Evolutionary conservation across 139 green algal species (phyloP).

Genomic region (Tetratostichococcus sp.): DNA sequence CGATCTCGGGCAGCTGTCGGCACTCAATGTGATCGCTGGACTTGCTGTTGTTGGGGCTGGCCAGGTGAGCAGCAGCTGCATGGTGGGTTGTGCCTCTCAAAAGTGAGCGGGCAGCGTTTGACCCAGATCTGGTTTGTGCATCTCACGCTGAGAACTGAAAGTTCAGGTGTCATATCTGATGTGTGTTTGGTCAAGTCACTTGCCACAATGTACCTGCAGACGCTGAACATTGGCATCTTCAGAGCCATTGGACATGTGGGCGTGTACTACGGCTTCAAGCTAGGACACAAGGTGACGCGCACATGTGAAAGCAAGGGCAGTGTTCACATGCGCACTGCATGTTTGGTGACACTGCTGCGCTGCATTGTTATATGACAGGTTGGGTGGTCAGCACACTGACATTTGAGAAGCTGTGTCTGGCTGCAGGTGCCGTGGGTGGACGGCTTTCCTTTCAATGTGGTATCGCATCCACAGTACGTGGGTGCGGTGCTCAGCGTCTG

Average conservation of each 20-base stretch:
- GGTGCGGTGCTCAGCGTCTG: constrained; percentile 61
- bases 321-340: too few relatives aligned
- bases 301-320: too few relatives aligned
- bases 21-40: neutral
- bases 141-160: too few relatives aligned
- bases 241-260: constrained; percentile 60
- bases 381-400: too few relatives aligned
- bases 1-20: constrained; percentile 1
- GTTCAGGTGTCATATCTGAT: too few relatives aligned
- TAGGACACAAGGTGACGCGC: constrained; percentile 59
- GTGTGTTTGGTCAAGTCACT: neutral
- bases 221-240: constrained; percentile 73
- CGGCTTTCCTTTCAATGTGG: constrained; percentile 74
- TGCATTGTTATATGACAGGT: constrained; percentile 22
- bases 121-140: too few relatives aligned
- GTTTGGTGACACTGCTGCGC: neutral
- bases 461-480: constrained; percentile 79
- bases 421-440: constrained; percentile 61
- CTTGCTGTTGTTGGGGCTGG: neutral
- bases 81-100: neutral
- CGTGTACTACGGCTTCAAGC: constrained; percentile 82
- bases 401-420: too few relatives aligned
- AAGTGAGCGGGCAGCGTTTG: too few relatives aligned
- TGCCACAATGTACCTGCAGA: constrained; percentile 47
- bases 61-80: neutral